phyloP scores from a whole-genome alignment of 768 basidiomycete species.

The Tulasnella sp. region DNA sequence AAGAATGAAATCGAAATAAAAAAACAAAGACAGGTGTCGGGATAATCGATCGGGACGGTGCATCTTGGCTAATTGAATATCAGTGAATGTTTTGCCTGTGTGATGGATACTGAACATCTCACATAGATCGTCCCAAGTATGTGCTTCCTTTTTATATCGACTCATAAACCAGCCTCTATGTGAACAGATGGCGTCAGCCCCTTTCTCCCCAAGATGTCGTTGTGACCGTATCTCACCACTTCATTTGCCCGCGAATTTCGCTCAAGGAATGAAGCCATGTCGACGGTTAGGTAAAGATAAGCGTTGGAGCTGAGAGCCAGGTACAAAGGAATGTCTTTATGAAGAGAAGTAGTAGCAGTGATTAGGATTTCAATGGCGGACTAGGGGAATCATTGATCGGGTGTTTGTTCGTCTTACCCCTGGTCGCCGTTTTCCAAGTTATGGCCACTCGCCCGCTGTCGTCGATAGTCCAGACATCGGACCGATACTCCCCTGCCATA shows the following conservation, averaged over 20 bases:
- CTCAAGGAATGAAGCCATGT: neutral
- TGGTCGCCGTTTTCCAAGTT: neutral
- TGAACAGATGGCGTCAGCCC: neutral
- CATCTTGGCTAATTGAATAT: no score
- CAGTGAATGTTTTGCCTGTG: no score
- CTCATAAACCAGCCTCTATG: neutral
- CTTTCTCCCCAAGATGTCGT: neutral
- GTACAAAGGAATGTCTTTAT: neutral
- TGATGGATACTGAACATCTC: no score
- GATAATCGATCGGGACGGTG: no score
- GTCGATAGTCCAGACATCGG: neutral
- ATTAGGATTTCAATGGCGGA: neutral
- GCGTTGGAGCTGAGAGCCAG: neutral
- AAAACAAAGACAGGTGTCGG: no score
- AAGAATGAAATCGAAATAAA: no score
- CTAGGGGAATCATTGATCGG: neutral
- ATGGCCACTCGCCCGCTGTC: neutral
- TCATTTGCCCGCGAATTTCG: neutral
- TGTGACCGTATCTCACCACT: neutral
- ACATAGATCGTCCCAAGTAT: no score
- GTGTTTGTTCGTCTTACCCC: no score
- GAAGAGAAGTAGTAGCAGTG: neutral
- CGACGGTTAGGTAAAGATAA: neutral
- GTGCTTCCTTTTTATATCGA: neutral
- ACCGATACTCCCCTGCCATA: neutral